Evolutionary conservation across 2,329 filamentous ascomycete genomes (phyloP).

Genomic region (Xylaria multiplex): DNA sequence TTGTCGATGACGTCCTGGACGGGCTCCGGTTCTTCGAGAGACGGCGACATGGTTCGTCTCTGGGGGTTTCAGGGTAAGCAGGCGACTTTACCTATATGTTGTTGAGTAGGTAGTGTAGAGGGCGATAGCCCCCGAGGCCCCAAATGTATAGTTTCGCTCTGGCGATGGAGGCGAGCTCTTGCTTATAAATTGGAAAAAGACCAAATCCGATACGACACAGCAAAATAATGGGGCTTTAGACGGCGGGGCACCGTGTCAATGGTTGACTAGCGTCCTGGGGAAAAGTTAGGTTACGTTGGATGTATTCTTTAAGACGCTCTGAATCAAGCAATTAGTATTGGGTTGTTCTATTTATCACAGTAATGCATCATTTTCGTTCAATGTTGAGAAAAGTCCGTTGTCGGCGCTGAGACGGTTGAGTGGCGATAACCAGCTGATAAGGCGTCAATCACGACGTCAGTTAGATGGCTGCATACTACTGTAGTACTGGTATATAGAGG

Average conservation of each 20-base stretch:
- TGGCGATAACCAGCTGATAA: conserved; percentile 30
- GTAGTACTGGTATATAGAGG: conserved; percentile 10
- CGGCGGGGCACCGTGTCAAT: conserved; percentile 24
- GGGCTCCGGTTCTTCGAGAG: conserved; percentile 75
- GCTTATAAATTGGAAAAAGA: conserved; percentile 37
- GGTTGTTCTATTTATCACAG: background rate
- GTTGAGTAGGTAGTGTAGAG: background rate
- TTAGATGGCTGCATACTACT: background rate
- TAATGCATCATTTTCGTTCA: background rate
- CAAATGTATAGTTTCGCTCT: background rate
- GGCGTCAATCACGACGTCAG: conserved; percentile 31
- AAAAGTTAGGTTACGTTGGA: background rate
- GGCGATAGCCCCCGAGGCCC: conserved; percentile 1
- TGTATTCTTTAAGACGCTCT: background rate
- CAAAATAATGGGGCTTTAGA: conserved; percentile 2
- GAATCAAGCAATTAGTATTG: background rate
- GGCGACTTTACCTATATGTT: background rate
- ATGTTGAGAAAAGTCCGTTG: conserved; percentile 26
- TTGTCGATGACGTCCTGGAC: conserved; percentile 77
- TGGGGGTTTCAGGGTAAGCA: background rate
- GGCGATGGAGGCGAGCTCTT: conserved; percentile 19
- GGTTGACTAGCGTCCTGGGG: background rate
- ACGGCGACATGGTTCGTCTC: conserved; percentile 75
- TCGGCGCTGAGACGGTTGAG: conserved; percentile 21
- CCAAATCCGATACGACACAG: conserved; percentile 9